Percentiles rank a stretch among this genome's conserved stretches.
Evolutionary conservation across 202 grass and related monocot species (phyloP).

Genomic region (Schoenoplectus tabernaemontani): DNA sequence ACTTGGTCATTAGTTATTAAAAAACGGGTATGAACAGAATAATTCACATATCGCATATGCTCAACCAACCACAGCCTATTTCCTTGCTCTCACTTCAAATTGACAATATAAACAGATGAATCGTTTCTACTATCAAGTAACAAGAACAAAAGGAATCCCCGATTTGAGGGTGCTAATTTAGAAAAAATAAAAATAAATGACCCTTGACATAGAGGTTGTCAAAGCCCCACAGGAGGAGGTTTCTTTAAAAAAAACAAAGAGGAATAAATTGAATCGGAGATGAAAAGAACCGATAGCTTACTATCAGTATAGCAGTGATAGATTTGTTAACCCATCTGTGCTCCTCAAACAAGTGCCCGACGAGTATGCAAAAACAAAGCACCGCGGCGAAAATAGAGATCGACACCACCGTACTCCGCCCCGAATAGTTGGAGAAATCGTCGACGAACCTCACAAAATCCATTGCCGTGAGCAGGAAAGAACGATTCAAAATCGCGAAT

Average conservation of each 20-base stretch:
- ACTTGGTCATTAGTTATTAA: neutral
- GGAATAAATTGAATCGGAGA: neutral
- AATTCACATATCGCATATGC: neutral
- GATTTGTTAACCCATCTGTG: slow-evolving; percentile 78
- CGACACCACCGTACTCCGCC: slow-evolving; percentile 42
- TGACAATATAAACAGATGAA: neutral
- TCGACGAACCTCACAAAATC: neutral
- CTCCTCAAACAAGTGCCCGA: slow-evolving; percentile 66
- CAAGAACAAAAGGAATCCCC: neutral
- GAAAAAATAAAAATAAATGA: neutral
- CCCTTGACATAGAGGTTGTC: neutral
- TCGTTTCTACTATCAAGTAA: neutral
- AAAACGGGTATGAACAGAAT: neutral
- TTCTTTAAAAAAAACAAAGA: neutral
- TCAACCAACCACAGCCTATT: neutral
- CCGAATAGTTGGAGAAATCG: neutral
- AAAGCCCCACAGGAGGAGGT: neutral
- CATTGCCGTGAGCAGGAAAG: neutral
- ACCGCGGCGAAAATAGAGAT: slow-evolving; percentile 66
- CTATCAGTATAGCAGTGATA: slow-evolving; percentile 60
- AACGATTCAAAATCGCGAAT: neutral
- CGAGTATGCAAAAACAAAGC: slow-evolving; percentile 67
- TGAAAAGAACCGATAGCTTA: slow-evolving; percentile 7
- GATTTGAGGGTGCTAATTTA: neutral
- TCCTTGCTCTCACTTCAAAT: neutral